A percentile compares a stretch with the other conserved stretches of the same genome.
Evolutionary conservation across 2,329 filamentous ascomycete genomes (phyloP).

Genomic region (Metarhizium rileyi): DNA sequence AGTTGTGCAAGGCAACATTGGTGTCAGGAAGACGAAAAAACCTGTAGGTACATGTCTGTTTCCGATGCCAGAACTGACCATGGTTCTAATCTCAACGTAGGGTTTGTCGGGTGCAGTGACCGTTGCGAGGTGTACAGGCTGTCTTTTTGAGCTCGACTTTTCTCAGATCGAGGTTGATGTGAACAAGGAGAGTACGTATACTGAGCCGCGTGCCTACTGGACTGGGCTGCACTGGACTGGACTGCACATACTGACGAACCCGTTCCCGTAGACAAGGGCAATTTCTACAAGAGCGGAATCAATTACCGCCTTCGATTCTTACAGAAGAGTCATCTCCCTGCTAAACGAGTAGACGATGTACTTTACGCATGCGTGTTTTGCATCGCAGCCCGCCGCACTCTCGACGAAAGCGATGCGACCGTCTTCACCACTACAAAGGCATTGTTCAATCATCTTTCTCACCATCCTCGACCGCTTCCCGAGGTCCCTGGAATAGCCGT

Average conservation of each 20-base stretch:
- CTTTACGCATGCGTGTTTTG: slow-evolving; percentile 48
- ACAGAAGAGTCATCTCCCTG: slow-evolving; percentile 44
- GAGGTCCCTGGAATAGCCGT: slow-evolving; percentile 37
- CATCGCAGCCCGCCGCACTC: slow-evolving; percentile 36
- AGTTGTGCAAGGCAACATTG: slow-evolving; percentile 35
- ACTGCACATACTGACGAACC: neutral
- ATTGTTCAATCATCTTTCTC: slow-evolving; percentile 42
- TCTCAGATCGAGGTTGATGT: slow-evolving; percentile 41
- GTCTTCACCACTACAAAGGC: slow-evolving; percentile 45
- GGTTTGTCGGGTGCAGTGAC: slow-evolving; percentile 30
- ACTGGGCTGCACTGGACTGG: neutral
- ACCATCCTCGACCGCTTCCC: slow-evolving; percentile 44
- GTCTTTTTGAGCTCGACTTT: slow-evolving; percentile 45
- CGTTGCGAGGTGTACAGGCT: slow-evolving; percentile 42
- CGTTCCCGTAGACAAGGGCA: slow-evolving; percentile 23
- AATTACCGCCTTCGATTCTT: slow-evolving; percentile 45
- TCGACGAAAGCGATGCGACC: slow-evolving; percentile 45
- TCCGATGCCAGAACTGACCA: neutral
- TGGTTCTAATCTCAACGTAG: slow-evolving; percentile 15
- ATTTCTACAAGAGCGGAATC: slow-evolving; percentile 35
- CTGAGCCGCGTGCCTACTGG: slow-evolving; percentile 10
- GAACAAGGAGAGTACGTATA: slow-evolving; percentile 37
- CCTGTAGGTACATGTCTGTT: slow-evolving; percentile 25
- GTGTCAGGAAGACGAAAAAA: slow-evolving; percentile 41
- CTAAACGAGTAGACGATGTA: slow-evolving; percentile 40